Evolutionary conservation across 2,329 filamentous ascomycete genomes (phyloP), one percentile per base, ranked within the genome.

Genomic region (Monascus ruber): DNA sequence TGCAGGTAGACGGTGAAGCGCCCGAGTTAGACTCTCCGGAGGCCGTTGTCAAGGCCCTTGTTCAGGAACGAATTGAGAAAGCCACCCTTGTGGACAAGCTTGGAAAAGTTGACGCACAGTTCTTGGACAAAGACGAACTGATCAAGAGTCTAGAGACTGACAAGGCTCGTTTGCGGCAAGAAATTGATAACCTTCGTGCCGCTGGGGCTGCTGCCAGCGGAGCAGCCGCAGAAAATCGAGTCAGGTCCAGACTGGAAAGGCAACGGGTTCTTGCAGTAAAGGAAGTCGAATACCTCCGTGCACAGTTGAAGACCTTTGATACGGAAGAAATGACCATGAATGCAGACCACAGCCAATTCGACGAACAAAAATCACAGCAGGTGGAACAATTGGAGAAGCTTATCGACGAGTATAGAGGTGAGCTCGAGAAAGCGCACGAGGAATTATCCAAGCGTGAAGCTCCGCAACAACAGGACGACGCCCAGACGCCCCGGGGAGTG

Each of bases 241-340:
- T 76, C 1, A 80, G 79, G 33, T 68, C 83, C 38, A 77, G 91
- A 27, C 67, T 95, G 0, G 89, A 98, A 52, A 75, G 91, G 42
- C 89, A 96, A 57, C 83, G 85, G 42, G 77, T 74, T 1, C 73
- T 98, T 5, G 86, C 88, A 0, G 73, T 86, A 24, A 95, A 95
- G 56, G 93, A 98, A 58, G 85, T 91, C 0, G 88, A 95, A 49
- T 94, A 94, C 57, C 73, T 98, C 5, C 83, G 91, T 24, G 89
- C 86, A 0, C 91, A 98, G 60, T 73, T 96, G 39, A 88, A 88
- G 63, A 82, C 84, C 0, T 83, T 93, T 43, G 85, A 96, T 53
- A 76, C 78, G 1, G 91, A 98, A 60, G 88, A 96, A 52, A 77
- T 79, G 38, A 88, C 88, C 0, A 83, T 95, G 65, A 79, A 89